A percentile compares a stretch with the other conserved stretches of the same genome.
Evolutionary conservation across 306 rosid species (phyloP).

Genomic region (Castanospermum australe): DNA sequence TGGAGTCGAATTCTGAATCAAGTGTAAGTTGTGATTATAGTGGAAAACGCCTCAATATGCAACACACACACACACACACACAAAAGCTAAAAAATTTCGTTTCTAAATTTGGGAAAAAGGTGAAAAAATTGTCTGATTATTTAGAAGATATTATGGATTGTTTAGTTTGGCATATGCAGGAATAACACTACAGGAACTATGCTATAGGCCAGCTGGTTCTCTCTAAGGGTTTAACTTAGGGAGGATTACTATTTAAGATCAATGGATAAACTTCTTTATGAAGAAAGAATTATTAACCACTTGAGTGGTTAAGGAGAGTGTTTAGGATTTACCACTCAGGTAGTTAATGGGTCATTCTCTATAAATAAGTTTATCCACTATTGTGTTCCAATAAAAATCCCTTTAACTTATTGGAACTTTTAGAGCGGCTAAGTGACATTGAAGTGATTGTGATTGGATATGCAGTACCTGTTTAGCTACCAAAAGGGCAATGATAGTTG

Average conservation of each 20-base stretch:
- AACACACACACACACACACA: too few species aligned
- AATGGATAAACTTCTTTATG: too few species aligned
- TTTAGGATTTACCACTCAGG: neutral
- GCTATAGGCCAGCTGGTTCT: too few species aligned
- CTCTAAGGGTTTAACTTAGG: neutral
- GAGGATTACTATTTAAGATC: too few species aligned
- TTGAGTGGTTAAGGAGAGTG: too few species aligned
- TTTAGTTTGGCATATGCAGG: slow-evolving; percentile 13
- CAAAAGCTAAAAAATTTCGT: neutral
- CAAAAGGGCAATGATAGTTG: too few species aligned
- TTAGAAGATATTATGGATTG: neutral
- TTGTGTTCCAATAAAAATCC: neutral
- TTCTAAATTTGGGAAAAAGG: neutral
- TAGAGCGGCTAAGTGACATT: neutral
- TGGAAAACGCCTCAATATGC: neutral
- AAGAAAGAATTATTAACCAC: too few species aligned
- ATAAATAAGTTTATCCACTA: too few species aligned
- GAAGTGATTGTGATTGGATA: neutral
- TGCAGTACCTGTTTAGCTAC: neutral
- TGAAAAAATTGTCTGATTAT: neutral
- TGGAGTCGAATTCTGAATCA: neutral
- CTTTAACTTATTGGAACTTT: neutral
- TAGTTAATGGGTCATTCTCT: neutral
- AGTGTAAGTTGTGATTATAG: neutral
- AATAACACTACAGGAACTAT: neutral